Percentiles rank a stretch among this genome's conserved stretches.
phyloP scores from a whole-genome alignment of 2,329 filamentous ascomycete genomes.

The Fusarium sp. region DNA sequence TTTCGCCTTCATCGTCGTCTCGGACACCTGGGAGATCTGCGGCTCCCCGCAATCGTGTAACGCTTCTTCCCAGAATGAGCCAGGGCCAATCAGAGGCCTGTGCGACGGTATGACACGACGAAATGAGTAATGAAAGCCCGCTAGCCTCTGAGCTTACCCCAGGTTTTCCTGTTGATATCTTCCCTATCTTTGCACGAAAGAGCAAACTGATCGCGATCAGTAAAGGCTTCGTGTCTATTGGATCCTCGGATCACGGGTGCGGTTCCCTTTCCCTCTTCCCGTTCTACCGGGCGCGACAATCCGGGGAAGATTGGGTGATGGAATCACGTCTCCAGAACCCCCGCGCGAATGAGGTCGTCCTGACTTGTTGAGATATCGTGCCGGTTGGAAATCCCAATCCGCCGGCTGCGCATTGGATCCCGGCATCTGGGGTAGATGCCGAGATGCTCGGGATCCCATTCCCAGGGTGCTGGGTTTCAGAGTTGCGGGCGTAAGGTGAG shows the following conservation, averaged over 20 bases:
- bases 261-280: constrained; percentile 11
- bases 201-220: constrained; percentile 37
- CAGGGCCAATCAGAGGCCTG: constrained; percentile 22
- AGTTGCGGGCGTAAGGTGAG: not conserved
- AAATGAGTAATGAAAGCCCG: constrained; percentile 43
- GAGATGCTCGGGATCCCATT: not conserved
- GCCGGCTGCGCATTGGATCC: constrained; percentile 32
- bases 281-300: constrained; percentile 21
- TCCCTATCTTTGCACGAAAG: constrained; percentile 32
- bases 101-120: constrained; percentile 30
- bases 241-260: constrained; percentile 30
- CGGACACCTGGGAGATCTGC: constrained; percentile 39
- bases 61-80: constrained; percentile 13
- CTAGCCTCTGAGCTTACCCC: constrained; percentile 34
- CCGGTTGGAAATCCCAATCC: constrained; percentile 37
- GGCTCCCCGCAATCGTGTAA: constrained; percentile 41
- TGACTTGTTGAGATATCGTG: constrained; percentile 24
- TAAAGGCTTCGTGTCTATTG: constrained; percentile 42
- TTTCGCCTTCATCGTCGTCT: constrained; percentile 5
- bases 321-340: constrained; percentile 39
- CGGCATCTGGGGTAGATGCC: constrained; percentile 8
- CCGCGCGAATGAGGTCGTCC: constrained; percentile 37
- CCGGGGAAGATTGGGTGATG: constrained; percentile 36
- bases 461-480: not conserved
- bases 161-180: constrained; percentile 43